Base-by-base conservation (phyloP, 176 grass and related monocot genomes). In the Triticum timopheevii region DNA sequence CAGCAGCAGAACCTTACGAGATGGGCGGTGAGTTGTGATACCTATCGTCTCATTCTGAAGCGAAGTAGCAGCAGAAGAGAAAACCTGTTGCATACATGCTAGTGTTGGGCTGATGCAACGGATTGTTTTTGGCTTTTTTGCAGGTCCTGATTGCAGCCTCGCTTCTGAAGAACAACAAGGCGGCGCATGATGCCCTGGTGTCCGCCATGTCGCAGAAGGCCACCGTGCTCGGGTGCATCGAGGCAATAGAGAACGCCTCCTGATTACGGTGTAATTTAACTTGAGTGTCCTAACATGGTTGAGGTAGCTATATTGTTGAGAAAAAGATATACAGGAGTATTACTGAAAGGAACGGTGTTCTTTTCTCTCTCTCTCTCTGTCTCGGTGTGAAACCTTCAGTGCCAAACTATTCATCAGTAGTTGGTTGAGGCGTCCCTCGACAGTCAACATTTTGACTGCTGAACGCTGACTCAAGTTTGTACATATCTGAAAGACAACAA, bases 1-100 rank as follows among this genome's bases (percentile, higher is more conserved):
- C 93, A 98, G 79, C 96, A 98, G 75, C 88, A 95, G 61, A 98
- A 95, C 84, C 93, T 98, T 83, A 98, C 96, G 61, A 92, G 96
- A 94, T 98, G 96, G 93, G 96, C 96, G 59, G 96, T 98, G 30
- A 89, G 96, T 94, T 61, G 0, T 6, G 17, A 0, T 31, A 47
- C 47, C 22, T 31, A 63, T 65, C 27, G 50, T 45, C 2, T 56
- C 5, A 84, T 58, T 63, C 40, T 45, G 13, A 73, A 77, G 12
- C 56, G 2, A 73, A 70, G 28, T 30, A 3, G 8, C 78, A 65
- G 0, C 2, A 63, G 16, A 49, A 8, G 45, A 75, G 10, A 52
- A 61, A 66, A 13, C 34, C 10, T 34, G 3, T 8, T 25, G 7
- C 10, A 11, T 45, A n/a, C 71, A 47, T 47, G 10, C 39, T 36